phyloP scores from a whole-genome alignment of 345 rosid genomes.

The Linum usitatissimum region DNA sequence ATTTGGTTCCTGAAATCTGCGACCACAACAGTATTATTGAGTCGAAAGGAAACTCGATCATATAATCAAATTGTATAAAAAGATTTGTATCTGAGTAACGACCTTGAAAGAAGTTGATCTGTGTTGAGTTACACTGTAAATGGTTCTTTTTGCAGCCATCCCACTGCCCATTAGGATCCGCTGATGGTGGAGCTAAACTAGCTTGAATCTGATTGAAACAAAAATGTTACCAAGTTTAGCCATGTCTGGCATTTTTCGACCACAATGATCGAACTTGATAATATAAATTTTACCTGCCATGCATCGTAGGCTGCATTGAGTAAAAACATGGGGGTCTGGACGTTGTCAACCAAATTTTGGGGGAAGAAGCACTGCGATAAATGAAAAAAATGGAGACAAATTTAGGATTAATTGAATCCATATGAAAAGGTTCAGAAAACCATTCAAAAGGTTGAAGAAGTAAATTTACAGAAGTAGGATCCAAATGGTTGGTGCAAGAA shows the following conservation, averaged over 20 bases:
- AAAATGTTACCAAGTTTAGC: background rate
- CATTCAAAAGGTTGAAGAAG: background rate
- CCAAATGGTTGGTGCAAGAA: slow-evolving; percentile 54
- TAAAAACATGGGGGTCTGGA: slow-evolving; percentile 20
- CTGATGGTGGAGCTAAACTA: slow-evolving; percentile 19
- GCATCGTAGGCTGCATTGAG: slow-evolving; percentile 27
- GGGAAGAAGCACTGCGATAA: slow-evolving; percentile 25
- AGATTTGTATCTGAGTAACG: background rate
- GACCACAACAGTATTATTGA: no score
- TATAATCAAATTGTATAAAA: no score
- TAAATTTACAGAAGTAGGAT: slow-evolving; percentile 63
- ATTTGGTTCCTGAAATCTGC: slow-evolving; percentile 24
- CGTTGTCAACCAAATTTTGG: slow-evolving; percentile 16
- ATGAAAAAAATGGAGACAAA: background rate
- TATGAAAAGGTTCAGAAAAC: no score
- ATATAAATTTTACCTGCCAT: slow-evolving; percentile 18
- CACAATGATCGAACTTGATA: background rate
- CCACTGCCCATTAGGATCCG: slow-evolving; percentile 22
- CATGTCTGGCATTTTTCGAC: background rate
- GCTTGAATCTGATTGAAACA: slow-evolving; percentile 9
- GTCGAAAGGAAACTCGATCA: no score
- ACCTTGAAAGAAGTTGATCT: slow-evolving; percentile 25
- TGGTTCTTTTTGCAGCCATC: slow-evolving; percentile 15
- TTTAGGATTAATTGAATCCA: background rate
- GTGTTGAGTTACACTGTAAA: slow-evolving; percentile 18